Evolutionary conservation across 2,329 filamentous ascomycete species (phyloP), one percentile per base, ranked within the genome.

Genomic region (Capronia epimyces): DNA sequence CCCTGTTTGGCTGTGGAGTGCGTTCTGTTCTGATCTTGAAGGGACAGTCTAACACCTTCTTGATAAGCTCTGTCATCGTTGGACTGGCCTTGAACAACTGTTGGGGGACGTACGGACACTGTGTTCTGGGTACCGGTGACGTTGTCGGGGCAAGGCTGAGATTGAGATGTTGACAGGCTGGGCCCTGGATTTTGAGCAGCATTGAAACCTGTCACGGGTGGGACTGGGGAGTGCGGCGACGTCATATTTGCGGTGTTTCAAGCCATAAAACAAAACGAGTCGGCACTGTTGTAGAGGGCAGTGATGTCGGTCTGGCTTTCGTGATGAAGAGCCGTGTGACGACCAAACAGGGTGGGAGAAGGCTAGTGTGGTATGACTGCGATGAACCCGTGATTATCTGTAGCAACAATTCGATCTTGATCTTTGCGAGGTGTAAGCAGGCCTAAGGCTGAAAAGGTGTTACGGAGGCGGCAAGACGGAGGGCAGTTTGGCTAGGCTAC

Each of bases 1-100:
- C 3, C 39, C 20, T 22, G 34, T 13, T 22, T 42, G 20, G 16
- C 10, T 3, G 20, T 15, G n/a, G 7, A 13, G 9, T 20, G 5
- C 3, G 12, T 20, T 15, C 12, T 45, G n/a, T 21, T 20, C 10
- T 25, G 29, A 39, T 51, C 31, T 29, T 49, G 12, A 21, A 57
- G 40, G 9, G 54, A 57, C 15, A 47, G 25, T 44, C 20, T 25
- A 21, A 57, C 27, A 13, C 51, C 55, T 41, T 34, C 20, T 3
- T 41, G 31, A 2, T 52, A 13, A 3, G 45, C 50, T 55, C 52
- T 12, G 18, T 44, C 41, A 16, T 44, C 25, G 3, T 27, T 20
- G n/a, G 21, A 22, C 12, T 13, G 39, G 13, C 21, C 18, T 8
- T 8, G 31, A 20, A 3, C 34, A 40, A 7, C 13, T 12, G 31